Percentiles rank a stretch among this genome's conserved stretches.
These are phyloP conservation scores for Curvularia lunata DNA, from an alignment of 2,329 filamentous ascomycete genomes.

Conservation along the genomic window DNA sequence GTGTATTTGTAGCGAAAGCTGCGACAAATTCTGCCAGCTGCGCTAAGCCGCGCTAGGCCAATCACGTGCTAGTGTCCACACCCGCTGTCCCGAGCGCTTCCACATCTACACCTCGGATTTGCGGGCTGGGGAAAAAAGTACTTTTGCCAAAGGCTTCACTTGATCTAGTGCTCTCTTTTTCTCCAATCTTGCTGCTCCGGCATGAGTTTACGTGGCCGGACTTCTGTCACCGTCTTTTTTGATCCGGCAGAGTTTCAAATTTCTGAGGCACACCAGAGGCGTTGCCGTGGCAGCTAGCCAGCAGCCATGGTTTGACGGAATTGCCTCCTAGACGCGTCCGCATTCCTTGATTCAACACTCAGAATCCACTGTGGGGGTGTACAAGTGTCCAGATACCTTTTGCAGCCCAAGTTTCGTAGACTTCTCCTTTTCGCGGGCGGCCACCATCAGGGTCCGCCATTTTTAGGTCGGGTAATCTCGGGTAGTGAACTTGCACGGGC, in stretches of 20 bases:
- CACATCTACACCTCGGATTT: slow-evolving; percentile 32
- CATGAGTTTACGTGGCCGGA: not conserved
- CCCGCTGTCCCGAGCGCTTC: slow-evolving; percentile 30
- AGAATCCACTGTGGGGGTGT: slow-evolving; percentile 28
- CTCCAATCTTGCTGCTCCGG: not conserved
- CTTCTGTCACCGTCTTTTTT: not conserved
- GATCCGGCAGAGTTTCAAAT: not conserved
- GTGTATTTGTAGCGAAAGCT: slow-evolving; percentile 33
- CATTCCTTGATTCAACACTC: slow-evolving; percentile 16
- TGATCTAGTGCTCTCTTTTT: not conserved
- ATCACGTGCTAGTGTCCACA: slow-evolving; percentile 18
- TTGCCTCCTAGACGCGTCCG: slow-evolving; percentile 21
- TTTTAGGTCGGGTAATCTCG: slow-evolving; percentile 31
- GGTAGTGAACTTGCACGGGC: slow-evolving; percentile 19
- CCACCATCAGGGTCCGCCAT: slow-evolving; percentile 22
- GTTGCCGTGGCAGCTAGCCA: slow-evolving; percentile 32
- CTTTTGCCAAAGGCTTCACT: not conserved
- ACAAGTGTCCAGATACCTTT: slow-evolving; percentile 33
- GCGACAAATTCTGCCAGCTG: slow-evolving; percentile 32
- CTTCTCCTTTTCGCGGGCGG: slow-evolving; percentile 17
- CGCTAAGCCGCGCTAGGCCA: slow-evolving; percentile 33
- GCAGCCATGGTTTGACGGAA: slow-evolving; percentile 21
- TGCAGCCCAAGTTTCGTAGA: slow-evolving; percentile 20
- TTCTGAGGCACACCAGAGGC: slow-evolving; percentile 11
- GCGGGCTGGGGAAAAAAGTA: slow-evolving; percentile 19